These are phyloP conservation scores for Perilla frutescens DNA, from an alignment of 257 asterid species.

Conservation along the genomic window DNA sequence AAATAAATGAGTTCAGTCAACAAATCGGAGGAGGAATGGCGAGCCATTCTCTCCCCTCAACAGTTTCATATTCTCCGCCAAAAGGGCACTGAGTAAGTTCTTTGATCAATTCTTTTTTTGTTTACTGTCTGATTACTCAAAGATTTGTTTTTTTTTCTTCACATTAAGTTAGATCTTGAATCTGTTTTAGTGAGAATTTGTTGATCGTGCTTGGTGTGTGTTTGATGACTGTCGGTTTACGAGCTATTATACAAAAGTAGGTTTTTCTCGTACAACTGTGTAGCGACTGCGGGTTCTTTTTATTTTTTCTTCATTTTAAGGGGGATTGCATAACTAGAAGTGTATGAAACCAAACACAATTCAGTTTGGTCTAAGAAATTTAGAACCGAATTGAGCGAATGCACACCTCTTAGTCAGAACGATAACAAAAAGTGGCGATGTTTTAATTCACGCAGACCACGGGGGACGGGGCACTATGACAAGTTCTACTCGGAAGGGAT, in stretches of 20 bases:
- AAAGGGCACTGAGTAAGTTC: conserved; percentile 75
- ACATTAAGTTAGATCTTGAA: background rate
- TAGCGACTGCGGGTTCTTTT: too few species aligned
- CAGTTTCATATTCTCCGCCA: conserved; percentile 74
- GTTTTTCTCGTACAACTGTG: too few species aligned
- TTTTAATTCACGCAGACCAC: conserved; percentile 42
- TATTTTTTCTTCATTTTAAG: too few species aligned
- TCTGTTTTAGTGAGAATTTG: background rate
- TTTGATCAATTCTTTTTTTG: background rate
- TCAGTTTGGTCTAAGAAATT: too few species aligned
- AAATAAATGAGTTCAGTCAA: conserved; percentile 36
- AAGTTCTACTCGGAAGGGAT: conserved; percentile 65
- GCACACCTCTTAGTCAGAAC: background rate
- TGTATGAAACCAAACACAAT: too few species aligned
- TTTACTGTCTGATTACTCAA: background rate
- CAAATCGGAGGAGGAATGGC: conserved; percentile 84
- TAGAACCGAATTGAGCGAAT: background rate
- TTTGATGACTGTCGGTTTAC: too few species aligned
- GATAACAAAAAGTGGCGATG: too few species aligned
- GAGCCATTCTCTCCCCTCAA: conserved; percentile 64
- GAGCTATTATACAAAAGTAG: too few species aligned
- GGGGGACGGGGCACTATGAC: conserved; percentile 79
- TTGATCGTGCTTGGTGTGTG: background rate
- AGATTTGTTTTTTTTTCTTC: too few species aligned
- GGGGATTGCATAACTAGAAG: too few species aligned